These are phyloP conservation scores for Colletotrichum zoysiae DNA, from an alignment of 2,329 filamentous ascomycete species.

Conservation along the genomic window DNA sequence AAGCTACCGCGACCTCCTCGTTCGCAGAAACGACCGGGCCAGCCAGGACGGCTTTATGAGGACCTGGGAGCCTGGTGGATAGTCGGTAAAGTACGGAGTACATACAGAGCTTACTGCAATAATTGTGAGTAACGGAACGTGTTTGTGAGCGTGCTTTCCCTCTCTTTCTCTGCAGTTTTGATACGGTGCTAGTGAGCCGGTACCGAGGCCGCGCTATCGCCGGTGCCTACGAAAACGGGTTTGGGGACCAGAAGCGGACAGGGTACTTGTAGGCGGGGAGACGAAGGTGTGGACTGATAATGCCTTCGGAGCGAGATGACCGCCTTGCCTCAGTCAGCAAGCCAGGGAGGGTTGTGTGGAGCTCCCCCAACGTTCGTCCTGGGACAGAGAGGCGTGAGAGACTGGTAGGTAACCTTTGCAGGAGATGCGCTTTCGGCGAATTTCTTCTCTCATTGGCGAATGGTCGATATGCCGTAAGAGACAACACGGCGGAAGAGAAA, in stretches of 20 bases:
- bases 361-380: conserved; percentile 30
- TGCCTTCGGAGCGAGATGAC: conserved; percentile 41
- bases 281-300: conserved; percentile 43
- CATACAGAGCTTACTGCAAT: not conserved
- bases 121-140: not conserved
- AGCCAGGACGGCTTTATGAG: not conserved
- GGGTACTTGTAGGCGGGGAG: conserved; percentile 24
- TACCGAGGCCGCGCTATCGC: conserved; percentile 2
- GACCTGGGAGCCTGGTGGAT: not conserved
- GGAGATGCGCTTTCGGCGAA: not conserved
- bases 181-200: conserved; percentile 15
- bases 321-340: conserved; percentile 41
- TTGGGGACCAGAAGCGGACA: conserved; percentile 23
- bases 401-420: not conserved
- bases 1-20: not conserved
- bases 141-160: not conserved
- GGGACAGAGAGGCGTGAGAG: conserved; percentile 5
- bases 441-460: conserved; percentile 2
- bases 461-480: conserved; percentile 5
- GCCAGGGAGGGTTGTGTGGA: conserved; percentile 35
- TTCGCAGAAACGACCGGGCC: not conserved
- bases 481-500: not conserved
- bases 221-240: conserved; percentile 18
- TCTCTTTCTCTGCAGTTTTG: not conserved
- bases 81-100: not conserved